Conservation (phyloP, 1,284 basidiomycete species). For the Pyrrhoderma noxium region DNA sequence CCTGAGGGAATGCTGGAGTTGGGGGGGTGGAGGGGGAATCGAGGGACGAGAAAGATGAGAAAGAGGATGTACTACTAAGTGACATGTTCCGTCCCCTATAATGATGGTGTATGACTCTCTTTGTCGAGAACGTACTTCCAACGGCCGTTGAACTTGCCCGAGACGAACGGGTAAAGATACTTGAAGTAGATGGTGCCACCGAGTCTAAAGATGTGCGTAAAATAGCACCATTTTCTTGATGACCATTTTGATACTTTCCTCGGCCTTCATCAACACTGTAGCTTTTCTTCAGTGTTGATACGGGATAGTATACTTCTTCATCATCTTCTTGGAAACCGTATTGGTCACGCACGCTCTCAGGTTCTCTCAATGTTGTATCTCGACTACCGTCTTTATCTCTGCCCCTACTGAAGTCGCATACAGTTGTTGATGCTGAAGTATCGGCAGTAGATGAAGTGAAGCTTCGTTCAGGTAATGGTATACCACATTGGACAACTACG, state of each 20-base stretch:
- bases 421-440: conserved; percentile 9
- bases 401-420: not conserved
- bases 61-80: conserved; percentile 61
- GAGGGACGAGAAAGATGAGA: conserved; percentile 52
- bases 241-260: not conserved
- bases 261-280: not conserved
- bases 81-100: conserved; percentile 33
- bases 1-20: conserved; percentile 57
- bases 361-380: not conserved
- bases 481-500: conserved; percentile 72
- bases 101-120: conserved; percentile 4
- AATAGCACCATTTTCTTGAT: not conserved
- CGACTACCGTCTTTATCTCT: not conserved
- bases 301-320: conserved; percentile 7
- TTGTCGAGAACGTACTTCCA: not conserved
- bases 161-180: not conserved
- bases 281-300: not conserved
- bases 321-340: conserved; percentile 13
- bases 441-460: conserved; percentile 2
- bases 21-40: conserved; percentile 38
- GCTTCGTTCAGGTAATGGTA: conserved; percentile 55
- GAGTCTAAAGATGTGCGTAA: conserved; percentile 5
- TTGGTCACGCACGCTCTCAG: conserved; percentile 1
- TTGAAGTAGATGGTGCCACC: conserved; percentile 1
- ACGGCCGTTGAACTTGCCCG: not conserved